Evolutionary conservation across 352 stramenopile genomes (phyloP).

Genomic region (Globisporangium okanoganense): DNA sequence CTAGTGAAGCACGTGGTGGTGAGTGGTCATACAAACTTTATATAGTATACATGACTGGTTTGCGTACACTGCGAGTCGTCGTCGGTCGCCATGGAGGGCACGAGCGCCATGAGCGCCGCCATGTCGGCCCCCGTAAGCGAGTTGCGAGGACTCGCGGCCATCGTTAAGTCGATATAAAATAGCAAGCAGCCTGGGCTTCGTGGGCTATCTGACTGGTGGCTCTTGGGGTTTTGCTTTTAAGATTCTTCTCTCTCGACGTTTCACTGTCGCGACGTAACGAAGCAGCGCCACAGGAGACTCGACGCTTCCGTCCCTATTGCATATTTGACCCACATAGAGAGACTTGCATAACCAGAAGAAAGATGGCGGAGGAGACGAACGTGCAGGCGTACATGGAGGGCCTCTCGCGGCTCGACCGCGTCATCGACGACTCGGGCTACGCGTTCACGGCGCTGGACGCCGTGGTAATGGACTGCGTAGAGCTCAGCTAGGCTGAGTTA

Average conservation of each 20-base stretch:
- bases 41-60: too few relatives aligned
- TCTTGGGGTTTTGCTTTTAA: not conserved
- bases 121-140: conserved; percentile 13
- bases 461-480: conserved; percentile 21
- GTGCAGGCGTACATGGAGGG: conserved; percentile 56
- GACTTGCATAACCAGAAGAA: not conserved
- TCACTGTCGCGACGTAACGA: not conserved
- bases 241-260: not conserved
- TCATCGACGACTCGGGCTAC: conserved; percentile 70
- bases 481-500: not conserved
- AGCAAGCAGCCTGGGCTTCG: not conserved
- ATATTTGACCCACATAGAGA: not conserved
- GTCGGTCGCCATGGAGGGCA: conserved; percentile 36
- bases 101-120: conserved; percentile 21
- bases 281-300: not conserved
- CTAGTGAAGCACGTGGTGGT: conserved; percentile 26
- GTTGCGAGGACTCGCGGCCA: conserved; percentile 11
- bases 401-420: conserved; percentile 69
- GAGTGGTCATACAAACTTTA: too few relatives aligned
- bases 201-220: not conserved
- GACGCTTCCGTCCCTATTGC: not conserved
- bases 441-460: conserved; percentile 73
- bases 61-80: conserved; percentile 42
- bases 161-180: conserved; percentile 2
- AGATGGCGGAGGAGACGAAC: conserved; percentile 22